Evolutionary conservation across 192 early-diverging fungal species (phyloP), one percentile per base, ranked within the genome.

Genomic region (Coemansia sp.): DNA sequence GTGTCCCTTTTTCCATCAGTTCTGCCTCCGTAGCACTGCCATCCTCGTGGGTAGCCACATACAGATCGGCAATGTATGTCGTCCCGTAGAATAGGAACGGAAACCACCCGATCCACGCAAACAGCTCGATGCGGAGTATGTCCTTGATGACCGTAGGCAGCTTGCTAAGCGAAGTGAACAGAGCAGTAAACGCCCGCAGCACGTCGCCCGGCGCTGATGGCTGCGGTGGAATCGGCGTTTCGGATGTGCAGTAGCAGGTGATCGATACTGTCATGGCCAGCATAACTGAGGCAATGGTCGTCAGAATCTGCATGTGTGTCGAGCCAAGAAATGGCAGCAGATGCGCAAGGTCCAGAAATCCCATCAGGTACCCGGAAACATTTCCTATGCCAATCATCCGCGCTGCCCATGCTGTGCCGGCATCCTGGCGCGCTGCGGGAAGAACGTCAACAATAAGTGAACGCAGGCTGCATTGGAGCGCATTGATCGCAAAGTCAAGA

Each of bases 71-170:
- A 9, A 83, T 72, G 54, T 79, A 82, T 7, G 82, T 82, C 4
- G 76, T 78, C 65, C 89, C 86, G 76, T 96, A 98, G 65, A 97
- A 97, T 7, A 98, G 79, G 69, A 97, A 95, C 6, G 95, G 93
- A 63, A 98, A 98, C 92, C 94, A 94, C 9, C 91, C 94, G 71
- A 96, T 88, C 95, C 95, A 98, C 25, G 91, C 87, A 83, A 94
- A 94, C 58, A 98, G 91, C 68, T 98, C 95, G 12, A 93, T 85
- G 58, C 90, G 89, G 69, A 91, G 95, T 19, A 97, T 82, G 54
- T 83, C 77, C 53, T 90, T 89, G 23, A 96, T 82, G 7, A 88
- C 82, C 4, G 12, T 54, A 2, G 96, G 94, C 58, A 97, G 66
- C 23, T 73, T 60, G 34, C 85, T 67, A 41, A 93, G 66, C 2